phyloP scores from a whole-genome alignment of 768 basidiomycete species.

The Auricularia cornea region DNA sequence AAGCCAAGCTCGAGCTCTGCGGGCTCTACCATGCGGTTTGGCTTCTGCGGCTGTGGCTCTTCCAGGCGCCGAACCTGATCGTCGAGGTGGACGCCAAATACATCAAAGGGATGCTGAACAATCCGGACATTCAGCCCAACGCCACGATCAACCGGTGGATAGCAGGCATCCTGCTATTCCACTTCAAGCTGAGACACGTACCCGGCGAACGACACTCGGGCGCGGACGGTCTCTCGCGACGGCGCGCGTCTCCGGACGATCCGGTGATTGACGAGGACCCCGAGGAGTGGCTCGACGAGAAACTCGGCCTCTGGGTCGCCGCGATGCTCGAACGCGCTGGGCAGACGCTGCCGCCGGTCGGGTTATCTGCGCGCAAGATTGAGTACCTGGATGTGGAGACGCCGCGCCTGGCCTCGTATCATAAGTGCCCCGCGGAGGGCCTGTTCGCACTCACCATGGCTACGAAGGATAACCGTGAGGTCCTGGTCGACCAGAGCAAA shows the following conservation, averaged over 20 bases:
- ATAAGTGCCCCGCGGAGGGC: too few relatives aligned
- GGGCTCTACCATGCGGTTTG: slow-evolving; percentile 13
- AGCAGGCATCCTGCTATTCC: slow-evolving; percentile 20
- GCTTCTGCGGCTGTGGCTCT: slow-evolving; percentile 15
- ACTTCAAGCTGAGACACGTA: slow-evolving; percentile 26
- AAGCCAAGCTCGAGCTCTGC: slow-evolving; percentile 21
- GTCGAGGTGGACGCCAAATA: slow-evolving; percentile 23
- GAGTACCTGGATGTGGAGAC: too few relatives aligned
- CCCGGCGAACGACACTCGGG: slow-evolving; percentile 13
- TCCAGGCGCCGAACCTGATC: slow-evolving; percentile 22
- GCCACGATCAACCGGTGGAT: slow-evolving; percentile 24
- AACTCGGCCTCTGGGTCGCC: slow-evolving; percentile 1
- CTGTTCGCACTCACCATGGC: too few relatives aligned
- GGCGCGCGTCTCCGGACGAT: slow-evolving; percentile 1
- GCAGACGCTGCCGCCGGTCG: too few relatives aligned
- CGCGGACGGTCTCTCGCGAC: slow-evolving; percentile 16
- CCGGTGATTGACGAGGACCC: slow-evolving; percentile 6
- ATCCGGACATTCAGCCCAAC: slow-evolving; percentile 18
- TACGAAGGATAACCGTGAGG: too few relatives aligned
- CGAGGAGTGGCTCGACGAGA: slow-evolving; percentile 6
- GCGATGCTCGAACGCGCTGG: too few relatives aligned
- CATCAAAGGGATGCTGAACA: slow-evolving; percentile 20
- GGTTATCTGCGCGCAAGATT: too few relatives aligned
- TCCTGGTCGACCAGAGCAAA: too few relatives aligned
- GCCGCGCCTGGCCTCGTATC: too few relatives aligned